Evolutionary conservation across 2,329 filamentous ascomycete species (phyloP).

Genomic region (Ceratocystis huliohia): DNA sequence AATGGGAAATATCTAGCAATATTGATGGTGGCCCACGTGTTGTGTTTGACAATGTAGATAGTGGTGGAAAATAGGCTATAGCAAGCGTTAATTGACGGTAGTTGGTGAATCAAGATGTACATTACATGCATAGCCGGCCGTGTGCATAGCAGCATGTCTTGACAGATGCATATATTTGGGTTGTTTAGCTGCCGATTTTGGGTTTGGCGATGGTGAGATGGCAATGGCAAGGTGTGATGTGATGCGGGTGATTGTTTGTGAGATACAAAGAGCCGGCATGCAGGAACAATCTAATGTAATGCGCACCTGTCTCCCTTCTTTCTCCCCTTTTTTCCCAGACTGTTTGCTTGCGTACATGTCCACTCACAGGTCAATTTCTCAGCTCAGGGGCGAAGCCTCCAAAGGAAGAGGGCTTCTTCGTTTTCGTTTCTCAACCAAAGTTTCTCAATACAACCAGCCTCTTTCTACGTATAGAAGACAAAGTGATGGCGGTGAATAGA

Average conservation of each 20-base stretch:
- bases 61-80: background rate
- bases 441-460: background rate
- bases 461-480: background rate
- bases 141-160: conserved; percentile 6
- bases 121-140: background rate
- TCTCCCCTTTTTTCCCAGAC: background rate
- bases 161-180: background rate
- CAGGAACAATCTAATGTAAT: conserved; percentile 1
- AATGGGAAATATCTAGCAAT: too few relatives aligned
- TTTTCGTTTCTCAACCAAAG: background rate
- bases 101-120: background rate
- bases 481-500: background rate
- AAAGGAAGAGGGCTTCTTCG: background rate
- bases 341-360: too few relatives aligned
- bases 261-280: background rate
- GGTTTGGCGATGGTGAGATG: background rate
- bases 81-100: too few relatives aligned
- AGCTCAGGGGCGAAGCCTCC: background rate
- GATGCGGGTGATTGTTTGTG: background rate
- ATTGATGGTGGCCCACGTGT: background rate
- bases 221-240: background rate
- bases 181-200: background rate
- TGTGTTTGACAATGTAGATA: background rate
- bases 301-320: background rate
- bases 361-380: background rate